Conservation (phyloP, 2,329 filamentous ascomycete species). For the Diaporthe sp. region DNA sequence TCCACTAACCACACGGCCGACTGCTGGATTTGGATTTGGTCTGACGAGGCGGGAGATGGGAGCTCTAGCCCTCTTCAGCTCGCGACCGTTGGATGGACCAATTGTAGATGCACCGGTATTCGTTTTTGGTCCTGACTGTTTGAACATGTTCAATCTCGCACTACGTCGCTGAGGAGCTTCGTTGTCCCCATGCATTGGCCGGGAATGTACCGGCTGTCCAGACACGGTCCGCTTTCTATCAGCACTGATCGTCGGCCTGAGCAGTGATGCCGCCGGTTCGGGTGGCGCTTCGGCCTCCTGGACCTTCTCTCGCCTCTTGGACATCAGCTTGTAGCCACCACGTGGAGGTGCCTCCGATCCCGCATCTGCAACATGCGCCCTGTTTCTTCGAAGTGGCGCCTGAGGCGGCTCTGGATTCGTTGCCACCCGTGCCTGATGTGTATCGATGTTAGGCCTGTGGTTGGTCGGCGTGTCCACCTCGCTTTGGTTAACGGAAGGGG, state of each 20-base stretch:
- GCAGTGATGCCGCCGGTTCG: constrained; percentile 55
- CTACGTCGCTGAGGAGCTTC: constrained; percentile 79
- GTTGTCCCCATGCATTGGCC: constrained; percentile 68
- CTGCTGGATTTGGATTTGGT: constrained; percentile 75
- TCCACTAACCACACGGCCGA: constrained; percentile 89
- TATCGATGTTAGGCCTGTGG: constrained; percentile 56
- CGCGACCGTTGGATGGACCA: constrained; percentile 73
- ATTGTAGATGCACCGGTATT: constrained; percentile 69
- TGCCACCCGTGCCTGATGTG: constrained; percentile 48
- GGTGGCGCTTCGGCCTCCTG: constrained; percentile 54
- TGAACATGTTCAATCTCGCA: constrained; percentile 77
- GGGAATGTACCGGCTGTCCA: constrained; percentile 75
- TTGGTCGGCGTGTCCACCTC: constrained; percentile 74
- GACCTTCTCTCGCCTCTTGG: constrained; percentile 55
- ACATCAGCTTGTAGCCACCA: constrained; percentile 69
- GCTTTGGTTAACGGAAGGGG: constrained; percentile 60
- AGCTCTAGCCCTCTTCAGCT: constrained; percentile 87
- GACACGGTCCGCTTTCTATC: constrained; percentile 94
- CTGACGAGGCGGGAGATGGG: constrained; percentile 76
- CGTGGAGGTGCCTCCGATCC: constrained; percentile 72
- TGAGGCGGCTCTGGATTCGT: constrained; percentile 60
- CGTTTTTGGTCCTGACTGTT: constrained; percentile 75
- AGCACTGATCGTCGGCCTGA: constrained; percentile 59
- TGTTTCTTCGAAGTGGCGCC: constrained; percentile 65
- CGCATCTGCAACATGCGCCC: constrained; percentile 64